phyloP scores from a whole-genome alignment of 2,329 filamentous ascomycete genomes.

The Chrysoporthe deuterocubensis region DNA sequence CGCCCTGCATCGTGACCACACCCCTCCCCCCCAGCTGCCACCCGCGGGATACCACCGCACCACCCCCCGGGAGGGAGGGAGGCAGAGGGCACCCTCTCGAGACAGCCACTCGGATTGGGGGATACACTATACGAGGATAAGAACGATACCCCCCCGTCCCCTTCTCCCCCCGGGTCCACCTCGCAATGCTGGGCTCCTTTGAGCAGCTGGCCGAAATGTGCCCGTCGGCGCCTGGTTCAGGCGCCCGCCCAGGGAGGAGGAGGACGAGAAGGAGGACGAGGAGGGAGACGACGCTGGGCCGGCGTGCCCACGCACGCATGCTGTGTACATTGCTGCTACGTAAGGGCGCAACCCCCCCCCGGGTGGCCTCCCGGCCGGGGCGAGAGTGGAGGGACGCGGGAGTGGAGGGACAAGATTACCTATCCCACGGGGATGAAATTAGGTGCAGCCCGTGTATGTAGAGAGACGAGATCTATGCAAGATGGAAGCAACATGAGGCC shows the following conservation, averaged over 20 bases:
- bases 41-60: constrained; percentile 11
- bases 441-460: constrained; percentile 23
- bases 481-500: constrained; percentile 15
- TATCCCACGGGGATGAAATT: constrained; percentile 17
- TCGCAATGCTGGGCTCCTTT: neutral
- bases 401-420: neutral
- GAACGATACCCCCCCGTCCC: neutral
- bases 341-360: neutral
- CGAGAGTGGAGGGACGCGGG: no score
- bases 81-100: no score
- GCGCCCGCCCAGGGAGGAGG: no score
- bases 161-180: neutral
- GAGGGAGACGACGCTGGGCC: no score
- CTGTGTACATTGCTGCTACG: no score
- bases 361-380: constrained; percentile 22
- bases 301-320: neutral
- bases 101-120: neutral
- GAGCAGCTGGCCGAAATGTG: neutral
- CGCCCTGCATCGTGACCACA: no score
- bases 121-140: neutral
- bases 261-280: no score
- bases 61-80: no score
- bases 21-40: neutral
- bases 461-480: constrained; percentile 28
- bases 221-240: neutral